phyloP scores from a whole-genome alignment of 441 rosid genomes.

The Corymbia citriodora region DNA sequence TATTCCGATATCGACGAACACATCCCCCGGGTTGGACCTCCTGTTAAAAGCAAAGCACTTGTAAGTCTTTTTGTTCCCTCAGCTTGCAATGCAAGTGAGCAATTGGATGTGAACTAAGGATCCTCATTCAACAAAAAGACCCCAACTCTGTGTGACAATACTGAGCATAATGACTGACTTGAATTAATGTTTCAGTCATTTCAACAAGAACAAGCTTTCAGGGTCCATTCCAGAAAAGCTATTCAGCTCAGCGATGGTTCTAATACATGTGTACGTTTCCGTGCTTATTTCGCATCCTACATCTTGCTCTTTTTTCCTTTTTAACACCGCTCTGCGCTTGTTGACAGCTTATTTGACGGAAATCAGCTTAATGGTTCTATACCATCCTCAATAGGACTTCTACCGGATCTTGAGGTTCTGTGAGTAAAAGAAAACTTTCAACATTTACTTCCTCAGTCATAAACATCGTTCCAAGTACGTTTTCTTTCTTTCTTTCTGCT shows the following conservation, averaged over 20 bases:
- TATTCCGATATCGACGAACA: conserved; percentile 63
- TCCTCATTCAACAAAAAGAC: not conserved
- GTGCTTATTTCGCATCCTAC: not conserved
- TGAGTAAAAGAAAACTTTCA: conserved; percentile 43
- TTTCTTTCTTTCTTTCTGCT: not conserved
- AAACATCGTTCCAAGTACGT: not conserved
- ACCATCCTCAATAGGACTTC: conserved; percentile 60
- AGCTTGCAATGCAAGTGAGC: not conserved
- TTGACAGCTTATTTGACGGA: conserved; percentile 74
- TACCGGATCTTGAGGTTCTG: conserved; percentile 95
- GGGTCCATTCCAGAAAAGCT: conserved; percentile 73
- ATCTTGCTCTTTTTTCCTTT: not conserved
- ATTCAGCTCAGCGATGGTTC: conserved; percentile 69
- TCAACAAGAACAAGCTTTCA: conserved; percentile 91
- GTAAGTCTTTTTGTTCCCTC: conserved; percentile 37
- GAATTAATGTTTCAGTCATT: conserved; percentile 52
- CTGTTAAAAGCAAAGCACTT: conserved; percentile 84
- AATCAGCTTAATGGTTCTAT: conserved; percentile 66
- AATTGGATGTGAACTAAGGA: not conserved
- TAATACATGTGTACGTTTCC: conserved; percentile 80
- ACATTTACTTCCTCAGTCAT: not conserved
- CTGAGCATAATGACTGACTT: not conserved
- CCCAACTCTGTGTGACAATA: not conserved
- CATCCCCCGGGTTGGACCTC: conserved; percentile 72
- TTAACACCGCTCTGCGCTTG: not conserved